These are phyloP conservation scores for Fraxinus anomala DNA, from an alignment of 257 asterid genomes.

Conservation along the genomic window DNA sequence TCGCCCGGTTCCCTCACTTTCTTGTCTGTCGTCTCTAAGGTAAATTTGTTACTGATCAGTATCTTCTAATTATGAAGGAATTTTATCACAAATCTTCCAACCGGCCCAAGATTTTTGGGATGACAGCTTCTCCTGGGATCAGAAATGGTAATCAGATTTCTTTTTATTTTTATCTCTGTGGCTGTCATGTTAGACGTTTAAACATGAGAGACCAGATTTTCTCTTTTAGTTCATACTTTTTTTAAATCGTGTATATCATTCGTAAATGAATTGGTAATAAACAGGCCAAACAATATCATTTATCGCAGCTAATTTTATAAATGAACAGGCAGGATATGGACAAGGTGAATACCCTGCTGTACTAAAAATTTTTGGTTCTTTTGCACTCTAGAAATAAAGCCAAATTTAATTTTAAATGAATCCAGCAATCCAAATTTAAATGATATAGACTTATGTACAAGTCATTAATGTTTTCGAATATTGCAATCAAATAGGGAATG, in stretches of 20 bases:
- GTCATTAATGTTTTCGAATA: neutral
- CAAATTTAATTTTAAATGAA: neutral
- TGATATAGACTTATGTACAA: neutral
- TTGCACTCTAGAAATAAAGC: neutral
- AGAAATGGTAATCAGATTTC: conserved; percentile 52
- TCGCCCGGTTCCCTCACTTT: neutral
- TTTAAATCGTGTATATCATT: neutral
- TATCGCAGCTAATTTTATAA: neutral
- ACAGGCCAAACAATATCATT: neutral
- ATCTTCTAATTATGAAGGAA: conserved; percentile 51
- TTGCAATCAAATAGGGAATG: neutral
- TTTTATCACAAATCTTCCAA: conserved; percentile 53
- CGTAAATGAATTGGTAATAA: neutral
- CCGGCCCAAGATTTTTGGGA: conserved; percentile 77
- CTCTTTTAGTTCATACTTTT: neutral
- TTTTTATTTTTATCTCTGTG: neutral
- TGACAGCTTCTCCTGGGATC: conserved; percentile 65
- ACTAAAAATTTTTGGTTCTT: neutral
- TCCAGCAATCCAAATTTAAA: neutral
- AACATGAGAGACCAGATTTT: neutral
- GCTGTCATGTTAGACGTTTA: neutral
- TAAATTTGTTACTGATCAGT: conserved; percentile 12
- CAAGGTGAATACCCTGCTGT: neutral
- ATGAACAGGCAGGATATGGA: neutral
- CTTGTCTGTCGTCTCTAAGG: neutral